A percentile compares a stretch with the other conserved stretches of the same genome.
Evolutionary conservation across 495 filamentous ascomycete genomes (phyloP).

Genomic region (Trichoderma erinaceum): DNA sequence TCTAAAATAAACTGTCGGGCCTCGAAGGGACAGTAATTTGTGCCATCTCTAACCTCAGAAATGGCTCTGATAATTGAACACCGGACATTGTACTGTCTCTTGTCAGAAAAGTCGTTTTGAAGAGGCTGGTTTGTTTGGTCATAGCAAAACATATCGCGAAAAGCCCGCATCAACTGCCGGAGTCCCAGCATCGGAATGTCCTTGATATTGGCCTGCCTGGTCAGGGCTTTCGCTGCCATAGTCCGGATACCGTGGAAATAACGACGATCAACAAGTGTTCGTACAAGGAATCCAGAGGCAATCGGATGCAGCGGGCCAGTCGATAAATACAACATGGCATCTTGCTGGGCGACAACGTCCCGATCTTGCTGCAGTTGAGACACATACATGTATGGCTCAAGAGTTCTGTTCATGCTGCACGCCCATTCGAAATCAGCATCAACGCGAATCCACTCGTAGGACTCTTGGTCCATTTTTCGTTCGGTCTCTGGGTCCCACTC

Average conservation of each 20-base stretch:
- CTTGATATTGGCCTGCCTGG: slow-evolving; percentile 57
- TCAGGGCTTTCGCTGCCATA: slow-evolving; percentile 67
- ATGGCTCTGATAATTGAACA: slow-evolving; percentile 74
- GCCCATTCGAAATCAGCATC: slow-evolving; percentile 99
- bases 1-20: slow-evolving; percentile 79
- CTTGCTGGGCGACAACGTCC: slow-evolving; percentile 91
- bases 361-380: slow-evolving; percentile 96
- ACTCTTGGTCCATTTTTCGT: slow-evolving; percentile 85
- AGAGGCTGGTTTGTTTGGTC: slow-evolving; percentile 62
- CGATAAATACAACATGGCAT: slow-evolving; percentile 49
- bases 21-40: slow-evolving; percentile 55
- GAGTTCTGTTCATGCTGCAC: slow-evolving; percentile 62
- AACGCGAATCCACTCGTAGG: slow-evolving; percentile 97
- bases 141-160: slow-evolving; percentile 83
- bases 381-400: slow-evolving; percentile 94
- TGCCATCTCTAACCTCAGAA: slow-evolving; percentile 62
- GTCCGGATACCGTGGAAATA: slow-evolving; percentile 92
- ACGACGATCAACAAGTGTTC: slow-evolving; percentile 82
- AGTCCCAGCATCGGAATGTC: slow-evolving; percentile 75
- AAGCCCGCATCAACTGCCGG: slow-evolving; percentile 76
- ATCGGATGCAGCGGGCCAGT: slow-evolving; percentile 55
- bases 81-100: slow-evolving; percentile 73
- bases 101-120: slow-evolving; percentile 85
- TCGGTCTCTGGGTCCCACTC: slow-evolving; percentile 89
- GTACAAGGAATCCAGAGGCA: slow-evolving; percentile 75